Conservation (phyloP, 2,329 filamentous ascomycete genomes). For the Scytalidium sp. region DNA sequence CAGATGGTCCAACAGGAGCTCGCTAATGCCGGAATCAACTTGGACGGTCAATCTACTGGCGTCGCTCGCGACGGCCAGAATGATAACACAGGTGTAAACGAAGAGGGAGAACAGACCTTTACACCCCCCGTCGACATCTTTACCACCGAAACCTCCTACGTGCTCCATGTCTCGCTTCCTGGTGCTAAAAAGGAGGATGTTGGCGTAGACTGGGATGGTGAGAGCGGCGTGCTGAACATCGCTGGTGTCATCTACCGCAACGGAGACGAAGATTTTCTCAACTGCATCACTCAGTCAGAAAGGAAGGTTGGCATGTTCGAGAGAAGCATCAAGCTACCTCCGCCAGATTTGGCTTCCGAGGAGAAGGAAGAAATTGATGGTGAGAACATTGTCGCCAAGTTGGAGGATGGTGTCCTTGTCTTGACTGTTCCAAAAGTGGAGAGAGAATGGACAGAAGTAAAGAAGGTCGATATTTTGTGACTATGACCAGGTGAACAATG, state of each 20-base stretch:
- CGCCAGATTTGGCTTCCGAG: constrained; percentile 35
- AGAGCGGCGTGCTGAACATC: constrained; percentile 62
- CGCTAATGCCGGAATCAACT: constrained; percentile 15
- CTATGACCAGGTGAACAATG: too few relatives aligned
- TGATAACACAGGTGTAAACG: constrained; percentile 13
- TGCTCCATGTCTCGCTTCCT: constrained; percentile 71
- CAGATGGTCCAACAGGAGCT: constrained; percentile 23
- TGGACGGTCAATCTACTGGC: background rate
- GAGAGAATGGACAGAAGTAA: constrained; percentile 62
- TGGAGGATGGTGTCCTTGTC: constrained; percentile 75
- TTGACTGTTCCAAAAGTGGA: constrained; percentile 76
- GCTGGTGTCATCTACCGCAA: constrained; percentile 72
- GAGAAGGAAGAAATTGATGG: constrained; percentile 62
- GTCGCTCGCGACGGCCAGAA: constrained; percentile 6
- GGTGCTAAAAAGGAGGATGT: constrained; percentile 79
- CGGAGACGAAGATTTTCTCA: constrained; percentile 65
- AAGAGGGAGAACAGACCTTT: constrained; percentile 42
- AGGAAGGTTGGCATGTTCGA: constrained; percentile 73
- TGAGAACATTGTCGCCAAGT: constrained; percentile 66
- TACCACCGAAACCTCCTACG: constrained; percentile 60
- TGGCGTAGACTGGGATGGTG: constrained; percentile 71
- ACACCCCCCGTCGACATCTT: constrained; percentile 73
- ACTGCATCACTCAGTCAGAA: constrained; percentile 59
- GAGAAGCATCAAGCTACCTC: constrained; percentile 60
- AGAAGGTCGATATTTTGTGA: constrained; percentile 53